Base-by-base conservation (phyloP, 176 grass and related monocot species). In the Zizania latifolia region DNA sequence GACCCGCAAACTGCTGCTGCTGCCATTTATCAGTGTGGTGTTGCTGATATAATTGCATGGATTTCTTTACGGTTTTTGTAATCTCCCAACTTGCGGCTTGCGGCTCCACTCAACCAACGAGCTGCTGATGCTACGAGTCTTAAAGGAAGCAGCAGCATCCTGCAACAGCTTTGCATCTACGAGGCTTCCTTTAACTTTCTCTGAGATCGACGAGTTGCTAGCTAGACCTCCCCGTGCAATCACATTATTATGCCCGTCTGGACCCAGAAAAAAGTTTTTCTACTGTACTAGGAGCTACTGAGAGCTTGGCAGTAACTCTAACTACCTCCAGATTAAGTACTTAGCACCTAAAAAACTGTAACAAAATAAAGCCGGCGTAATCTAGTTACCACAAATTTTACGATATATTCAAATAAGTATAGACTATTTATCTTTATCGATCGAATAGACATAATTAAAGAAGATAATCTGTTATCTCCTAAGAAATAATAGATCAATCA, bases 21-120 rank as follows among this genome's bases (percentile, higher is more conserved):
- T 39, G 0, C 0, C 23, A 59, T 59, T 21, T n/a, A 16, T 74
- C n/a, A 43, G 28, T 41, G 36, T 29, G 16, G 35, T 15, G 0
- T 17, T 34, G 5, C n/a, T 35, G 35, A 5, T 23, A 79, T 85
- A 31, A 85, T 74, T 59, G 68, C 60, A 2, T 61, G 31, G 54
- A 17, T 62, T 40, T 22, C 12, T 70, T 83, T 31, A 5, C 17
- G 28, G 21, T 26, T 83, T 27, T 28, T 17, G 14, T 53, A 12
- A 57, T 66, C 28, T 46, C 22, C 40, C 54, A 58, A 48, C 72
- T 68, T 85, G 83, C 30, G 30, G 83, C 70, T 51, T 51, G 46
- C 19, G 48, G n/a, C 48, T 53, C 48, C 48, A 53, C 48, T 85
- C 38, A 59, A 37, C 62, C 16, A 33, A 37, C 22, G 62, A 33